Base-by-base conservation (phyloP, 2,329 filamentous ascomycete species). In the Botrytis porri region DNA sequence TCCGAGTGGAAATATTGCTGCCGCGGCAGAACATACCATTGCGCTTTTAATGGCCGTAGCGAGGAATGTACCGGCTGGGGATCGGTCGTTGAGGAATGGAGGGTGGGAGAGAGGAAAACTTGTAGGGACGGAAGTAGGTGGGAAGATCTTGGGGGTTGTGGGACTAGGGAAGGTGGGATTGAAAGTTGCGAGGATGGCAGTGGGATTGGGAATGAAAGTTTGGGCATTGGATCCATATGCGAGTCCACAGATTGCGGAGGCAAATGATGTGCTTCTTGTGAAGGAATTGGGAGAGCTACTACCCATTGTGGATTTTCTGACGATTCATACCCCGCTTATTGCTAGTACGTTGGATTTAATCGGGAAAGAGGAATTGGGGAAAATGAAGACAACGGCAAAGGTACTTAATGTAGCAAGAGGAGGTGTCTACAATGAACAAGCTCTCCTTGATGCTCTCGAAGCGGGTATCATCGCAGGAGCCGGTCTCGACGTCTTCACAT, bases 81-180 rank as follows among this genome's bases (percentile, higher is more conserved):
- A 90, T 76, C 84, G 87, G n/a, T 89, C 87, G 74, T 83, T 94
- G 75, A 93, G 94, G 78, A 84, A 81, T n/a, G 90, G 90, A 0
- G 89, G 88, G 70, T 95, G 93, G 93, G 92, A 95, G 80, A 85
- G 93, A 72, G 89, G 90, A 78, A 88, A 89, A 77, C 85, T 95
- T 4, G 90, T 94, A 0, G 93, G 93, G 7, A 88, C 94, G 29
- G 93, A 95, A 81, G 89, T 95, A 18, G 92, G 93, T 67, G 88
- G 90, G 63, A 95, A 95, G 83, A 92, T 88, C 1, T 84, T 95
- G 10, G 92, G 90, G 1, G 90, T 95, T 67, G 88, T 96, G 57
- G 93, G 93, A 1, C 83, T 95, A 39, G 93, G 93, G n/a, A 95
- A 95, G 83, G 92, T 95, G 41, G 93, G 93, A 35, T 85, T 95